Evolutionary conservation across 768 basidiomycete species (phyloP).

Genomic region (Tricholoma matsutake): DNA sequence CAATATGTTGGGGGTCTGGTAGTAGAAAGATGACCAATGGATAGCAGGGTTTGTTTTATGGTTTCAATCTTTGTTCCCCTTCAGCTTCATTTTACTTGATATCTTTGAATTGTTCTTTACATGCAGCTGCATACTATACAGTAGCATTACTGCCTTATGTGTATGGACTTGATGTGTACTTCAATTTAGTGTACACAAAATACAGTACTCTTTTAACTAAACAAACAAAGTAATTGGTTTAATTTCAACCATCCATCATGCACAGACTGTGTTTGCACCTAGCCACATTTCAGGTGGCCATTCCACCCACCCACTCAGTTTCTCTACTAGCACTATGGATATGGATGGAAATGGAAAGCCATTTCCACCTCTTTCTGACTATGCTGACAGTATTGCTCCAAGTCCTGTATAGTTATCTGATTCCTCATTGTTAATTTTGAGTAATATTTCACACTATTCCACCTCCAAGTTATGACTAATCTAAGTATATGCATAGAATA

Average conservation of each 20-base stretch:
- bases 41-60: no score
- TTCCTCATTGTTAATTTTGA: background rate
- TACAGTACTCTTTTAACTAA: no score
- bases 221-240: background rate
- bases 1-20: background rate
- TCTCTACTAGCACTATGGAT: background rate
- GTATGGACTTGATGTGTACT: no score
- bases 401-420: background rate
- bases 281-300: background rate
- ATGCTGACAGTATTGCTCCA: background rate
- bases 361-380: background rate
- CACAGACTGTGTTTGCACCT: background rate
- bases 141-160: background rate
- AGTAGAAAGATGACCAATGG: no score
- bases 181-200: no score
- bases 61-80: no score
- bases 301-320: background rate
- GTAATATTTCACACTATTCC: background rate
- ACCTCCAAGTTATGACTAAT: background rate
- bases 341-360: background rate
- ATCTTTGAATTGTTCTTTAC: no score
- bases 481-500: background rate
- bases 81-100: no score
- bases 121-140: no score
- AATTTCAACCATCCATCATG: no score